Percentiles rank a stretch among this genome's conserved stretches.
phyloP scores from a whole-genome alignment of 441 rosid species.

The Geranium incanum region DNA sequence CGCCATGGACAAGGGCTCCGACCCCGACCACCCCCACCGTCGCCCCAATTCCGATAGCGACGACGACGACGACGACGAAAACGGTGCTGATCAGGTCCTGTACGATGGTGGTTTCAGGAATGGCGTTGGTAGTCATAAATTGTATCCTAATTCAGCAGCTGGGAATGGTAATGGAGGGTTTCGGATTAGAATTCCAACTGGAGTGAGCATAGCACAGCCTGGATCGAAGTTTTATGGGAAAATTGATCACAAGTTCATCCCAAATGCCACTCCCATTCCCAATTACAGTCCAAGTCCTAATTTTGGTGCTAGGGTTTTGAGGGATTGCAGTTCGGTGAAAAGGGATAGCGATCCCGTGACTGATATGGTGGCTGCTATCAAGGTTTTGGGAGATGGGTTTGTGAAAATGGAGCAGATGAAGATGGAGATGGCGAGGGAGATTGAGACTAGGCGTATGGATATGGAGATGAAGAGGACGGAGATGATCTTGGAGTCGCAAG shows the following conservation, averaged over 20 bases:
- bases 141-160: constrained; percentile 30
- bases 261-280: constrained; percentile 15
- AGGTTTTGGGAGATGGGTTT: constrained; percentile 68
- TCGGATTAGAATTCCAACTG: constrained; percentile 67
- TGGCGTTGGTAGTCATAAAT: constrained; percentile 40
- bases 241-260: constrained; percentile 38
- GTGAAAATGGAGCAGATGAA: constrained; percentile 82
- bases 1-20: constrained; percentile 74
- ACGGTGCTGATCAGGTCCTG: constrained; percentile 34
- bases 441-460: constrained; percentile 80
- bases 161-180: constrained; percentile 40
- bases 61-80: constrained; percentile 37
- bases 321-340: constrained; percentile 28
- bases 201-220: constrained; percentile 67
- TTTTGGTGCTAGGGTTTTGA: constrained; percentile 34
- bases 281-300: constrained; percentile 23
- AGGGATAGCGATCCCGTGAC: constrained; percentile 43
- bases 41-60: too few species aligned
- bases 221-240: constrained; percentile 47
- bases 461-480: constrained; percentile 83
- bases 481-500: constrained; percentile 82
- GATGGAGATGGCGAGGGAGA: constrained; percentile 82
- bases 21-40: not conserved
- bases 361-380: constrained; percentile 74
- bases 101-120: constrained; percentile 36